phyloP scores from a whole-genome alignment of 2,329 filamentous ascomycete genomes.

The Monosporascus ibericus region DNA sequence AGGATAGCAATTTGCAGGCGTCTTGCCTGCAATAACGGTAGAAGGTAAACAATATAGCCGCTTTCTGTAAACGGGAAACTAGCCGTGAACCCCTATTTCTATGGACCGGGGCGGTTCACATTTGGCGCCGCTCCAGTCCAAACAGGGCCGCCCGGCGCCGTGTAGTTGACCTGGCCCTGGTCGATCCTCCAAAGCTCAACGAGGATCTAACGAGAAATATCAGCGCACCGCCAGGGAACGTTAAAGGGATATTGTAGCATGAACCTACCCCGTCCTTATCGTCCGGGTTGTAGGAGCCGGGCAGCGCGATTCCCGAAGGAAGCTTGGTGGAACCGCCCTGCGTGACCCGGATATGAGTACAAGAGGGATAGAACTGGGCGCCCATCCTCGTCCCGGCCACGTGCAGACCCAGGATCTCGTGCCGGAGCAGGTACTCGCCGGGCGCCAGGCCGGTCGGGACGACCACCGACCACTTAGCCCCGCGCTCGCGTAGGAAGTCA shows the following conservation, averaged over 20 bases:
- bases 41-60: too few species aligned
- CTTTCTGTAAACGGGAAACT: too few species aligned
- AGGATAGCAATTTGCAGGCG: too few species aligned
- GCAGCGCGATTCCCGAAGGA: slow-evolving; percentile 10
- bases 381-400: slow-evolving; percentile 28
- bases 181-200: not conserved
- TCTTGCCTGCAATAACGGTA: too few species aligned
- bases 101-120: not conserved
- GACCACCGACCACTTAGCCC: slow-evolving; percentile 26
- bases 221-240: too few species aligned
- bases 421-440: slow-evolving; percentile 36
- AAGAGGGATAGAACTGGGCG: slow-evolving; percentile 39
- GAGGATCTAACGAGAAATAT: not conserved
- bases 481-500: slow-evolving; percentile 26
- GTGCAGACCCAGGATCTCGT: slow-evolving; percentile 40
- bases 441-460: slow-evolving; percentile 22
- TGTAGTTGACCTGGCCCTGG: not conserved
- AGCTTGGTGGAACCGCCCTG: slow-evolving; percentile 8
- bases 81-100: not conserved
- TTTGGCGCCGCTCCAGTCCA: not conserved
- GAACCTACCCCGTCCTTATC: slow-evolving; percentile 5
- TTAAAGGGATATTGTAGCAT: too few species aligned
- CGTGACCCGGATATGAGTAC: slow-evolving; percentile 19
- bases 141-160: not conserved
- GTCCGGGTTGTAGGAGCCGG: slow-evolving; percentile 11